phyloP scores from a whole-genome alignment of 176 grass and related monocot genomes.

The Oryza nivara region DNA sequence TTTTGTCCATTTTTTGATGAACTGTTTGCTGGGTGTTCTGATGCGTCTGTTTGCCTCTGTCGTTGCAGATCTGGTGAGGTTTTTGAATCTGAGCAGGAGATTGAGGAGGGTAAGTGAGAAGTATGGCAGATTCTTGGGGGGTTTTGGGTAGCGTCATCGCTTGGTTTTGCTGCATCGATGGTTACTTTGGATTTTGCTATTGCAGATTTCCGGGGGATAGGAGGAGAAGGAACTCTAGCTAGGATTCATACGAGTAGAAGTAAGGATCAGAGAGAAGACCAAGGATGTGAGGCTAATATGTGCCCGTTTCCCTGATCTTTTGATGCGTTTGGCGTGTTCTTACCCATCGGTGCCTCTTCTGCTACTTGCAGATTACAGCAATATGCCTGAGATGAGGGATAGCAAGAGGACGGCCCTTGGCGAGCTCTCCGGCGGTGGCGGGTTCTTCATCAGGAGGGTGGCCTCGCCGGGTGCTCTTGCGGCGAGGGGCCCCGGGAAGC shows the following conservation, averaged over 20 bases:
- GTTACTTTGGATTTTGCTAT: neutral
- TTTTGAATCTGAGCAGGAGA: conserved; percentile 3
- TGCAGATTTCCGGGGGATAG: conserved; percentile 13
- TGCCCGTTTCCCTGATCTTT: conserved; percentile 15
- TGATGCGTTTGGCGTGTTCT: conserved; percentile 22
- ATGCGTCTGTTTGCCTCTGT: neutral
- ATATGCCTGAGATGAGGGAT: conserved; percentile 60
- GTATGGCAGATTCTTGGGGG: neutral
- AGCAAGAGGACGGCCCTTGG: conserved; percentile 20
- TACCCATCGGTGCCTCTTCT: conserved; percentile 6
- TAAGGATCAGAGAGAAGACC: conserved; percentile 9
- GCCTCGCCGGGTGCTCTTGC: conserved; percentile 49
- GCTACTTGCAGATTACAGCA: conserved; percentile 22
- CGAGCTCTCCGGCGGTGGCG: conserved; percentile 43
- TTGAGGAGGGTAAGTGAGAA: neutral
- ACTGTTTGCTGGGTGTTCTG: neutral
- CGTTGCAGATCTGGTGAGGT: conserved; percentile 22
- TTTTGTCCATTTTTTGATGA: neutral
- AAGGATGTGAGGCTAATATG: conserved; percentile 7
- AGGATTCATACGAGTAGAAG: neutral
- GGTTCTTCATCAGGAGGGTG: conserved; percentile 76
- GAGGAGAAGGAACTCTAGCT: neutral
- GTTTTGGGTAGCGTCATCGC: neutral
- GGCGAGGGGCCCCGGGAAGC: conserved; percentile 30
- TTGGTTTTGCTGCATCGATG: conserved; percentile 9